phyloP scores from a whole-genome alignment of 345 rosid genomes.

The Sapria himalayana region DNA sequence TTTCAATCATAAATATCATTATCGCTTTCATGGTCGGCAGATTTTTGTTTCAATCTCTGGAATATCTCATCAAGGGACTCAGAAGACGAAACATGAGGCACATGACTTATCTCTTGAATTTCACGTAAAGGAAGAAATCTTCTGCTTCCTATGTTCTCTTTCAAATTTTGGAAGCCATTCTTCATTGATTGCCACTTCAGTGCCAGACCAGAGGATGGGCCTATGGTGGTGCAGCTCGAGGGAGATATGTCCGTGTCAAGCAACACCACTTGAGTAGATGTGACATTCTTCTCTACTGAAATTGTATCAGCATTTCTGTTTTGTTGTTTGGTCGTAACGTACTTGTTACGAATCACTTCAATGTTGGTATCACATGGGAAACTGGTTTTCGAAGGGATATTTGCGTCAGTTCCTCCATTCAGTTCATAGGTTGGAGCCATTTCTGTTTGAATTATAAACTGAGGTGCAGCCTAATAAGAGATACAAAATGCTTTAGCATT shows the following conservation, averaged over 20 bases:
- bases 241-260: constrained; percentile 26
- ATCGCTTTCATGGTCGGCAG: constrained; percentile 17
- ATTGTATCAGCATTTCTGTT: constrained; percentile 25
- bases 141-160: constrained; percentile 50
- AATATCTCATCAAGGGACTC: constrained; percentile 78
- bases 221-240: constrained; percentile 14
- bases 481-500: too few species aligned
- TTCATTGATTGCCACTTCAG: constrained; percentile 79
- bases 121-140: constrained; percentile 51
- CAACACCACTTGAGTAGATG: constrained; percentile 64
- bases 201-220: constrained; percentile 33
- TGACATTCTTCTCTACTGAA: constrained; percentile 32
- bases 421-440: too few species aligned
- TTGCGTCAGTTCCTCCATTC: too few species aligned
- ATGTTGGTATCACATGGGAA: constrained; percentile 44
- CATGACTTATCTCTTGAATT: constrained; percentile 19
- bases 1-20: constrained; percentile 22
- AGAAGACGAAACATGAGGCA: constrained; percentile 18
- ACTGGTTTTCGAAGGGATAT: too few species aligned
- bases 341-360: constrained; percentile 73
- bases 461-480: too few species aligned
- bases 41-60: constrained; percentile 63
- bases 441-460: too few species aligned
- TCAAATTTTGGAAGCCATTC: constrained; percentile 61
- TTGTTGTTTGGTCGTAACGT: constrained; percentile 69